These are phyloP conservation scores for Lepidium africanum DNA, from an alignment of 345 rosid genomes.

Conservation along the genomic window DNA sequence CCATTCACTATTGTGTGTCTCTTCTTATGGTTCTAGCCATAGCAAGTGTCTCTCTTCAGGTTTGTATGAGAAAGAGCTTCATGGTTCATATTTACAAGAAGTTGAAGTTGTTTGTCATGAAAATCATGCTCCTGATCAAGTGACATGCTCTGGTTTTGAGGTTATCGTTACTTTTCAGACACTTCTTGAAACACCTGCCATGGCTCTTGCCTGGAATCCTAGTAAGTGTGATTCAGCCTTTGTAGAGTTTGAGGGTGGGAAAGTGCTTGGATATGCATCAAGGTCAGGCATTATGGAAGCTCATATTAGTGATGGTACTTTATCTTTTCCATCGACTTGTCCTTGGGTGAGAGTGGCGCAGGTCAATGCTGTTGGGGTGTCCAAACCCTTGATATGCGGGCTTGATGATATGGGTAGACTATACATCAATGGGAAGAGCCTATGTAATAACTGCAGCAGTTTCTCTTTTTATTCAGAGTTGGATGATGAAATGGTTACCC, in stretches of 20 bases:
- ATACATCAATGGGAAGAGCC: conserved; percentile 47
- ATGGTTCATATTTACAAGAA: conserved; percentile 66
- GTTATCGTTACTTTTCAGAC: conserved; percentile 38
- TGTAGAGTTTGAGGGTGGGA: conserved; percentile 84
- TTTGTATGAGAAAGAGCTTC: conserved; percentile 33
- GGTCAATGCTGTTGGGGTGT: conserved; percentile 31
- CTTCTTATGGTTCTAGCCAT: conserved; percentile 46
- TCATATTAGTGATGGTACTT: conserved; percentile 27
- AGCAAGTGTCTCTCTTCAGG: conserved; percentile 29
- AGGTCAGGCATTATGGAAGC: conserved; percentile 40
- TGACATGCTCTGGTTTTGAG: conserved; percentile 73
- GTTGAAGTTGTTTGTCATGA: conserved; percentile 63
- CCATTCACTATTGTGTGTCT: conserved; percentile 64
- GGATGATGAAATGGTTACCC: conserved; percentile 59
- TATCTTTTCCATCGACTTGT: conserved; percentile 54
- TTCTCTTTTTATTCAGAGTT: conserved; percentile 79
- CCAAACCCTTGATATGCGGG: conserved; percentile 63
- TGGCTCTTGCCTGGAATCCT: conserved; percentile 59
- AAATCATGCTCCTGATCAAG: conserved; percentile 49
- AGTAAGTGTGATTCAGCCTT: conserved; percentile 54
- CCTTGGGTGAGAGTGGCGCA: conserved; percentile 64
- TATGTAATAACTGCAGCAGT: conserved; percentile 83
- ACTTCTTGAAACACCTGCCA: conserved; percentile 45
- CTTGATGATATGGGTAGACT: conserved; percentile 82
- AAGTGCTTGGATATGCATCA: conserved; percentile 43